Conservation (phyloP, 345 rosid species). For the Cardamine resedifolia region DNA sequence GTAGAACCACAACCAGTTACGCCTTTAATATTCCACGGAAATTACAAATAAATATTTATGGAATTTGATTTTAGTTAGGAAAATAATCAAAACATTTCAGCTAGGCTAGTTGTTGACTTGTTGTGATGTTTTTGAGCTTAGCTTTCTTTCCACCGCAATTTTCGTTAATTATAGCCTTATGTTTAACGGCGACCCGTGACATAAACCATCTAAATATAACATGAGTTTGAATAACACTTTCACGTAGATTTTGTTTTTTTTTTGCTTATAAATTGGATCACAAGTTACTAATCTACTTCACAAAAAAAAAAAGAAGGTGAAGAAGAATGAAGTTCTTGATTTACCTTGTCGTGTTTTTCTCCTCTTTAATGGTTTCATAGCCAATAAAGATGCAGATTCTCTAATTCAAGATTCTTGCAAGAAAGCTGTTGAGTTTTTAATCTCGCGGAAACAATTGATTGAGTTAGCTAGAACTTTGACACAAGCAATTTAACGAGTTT, state of each 20-base stretch:
- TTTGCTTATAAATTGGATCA: slow-evolving; percentile 2
- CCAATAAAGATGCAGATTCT: too few species aligned
- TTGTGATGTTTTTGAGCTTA: neutral
- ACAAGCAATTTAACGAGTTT: too few species aligned
- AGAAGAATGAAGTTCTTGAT: neutral
- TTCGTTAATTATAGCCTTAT: neutral
- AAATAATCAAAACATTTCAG: neutral
- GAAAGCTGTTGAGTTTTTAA: too few species aligned
- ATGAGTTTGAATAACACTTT: neutral
- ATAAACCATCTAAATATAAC: slow-evolving; percentile 3
- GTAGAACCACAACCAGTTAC: neutral
- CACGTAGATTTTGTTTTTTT: neutral
- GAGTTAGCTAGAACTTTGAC: too few species aligned
- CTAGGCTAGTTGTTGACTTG: neutral
- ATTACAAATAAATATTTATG: neutral
- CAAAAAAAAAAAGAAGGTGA: too few species aligned
- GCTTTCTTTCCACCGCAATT: neutral
- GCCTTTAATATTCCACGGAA: neutral
- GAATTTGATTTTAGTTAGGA: neutral
- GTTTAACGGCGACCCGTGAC: neutral
- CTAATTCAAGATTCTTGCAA: too few species aligned
- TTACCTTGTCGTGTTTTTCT: slow-evolving; percentile 6
- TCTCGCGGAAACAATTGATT: too few species aligned
- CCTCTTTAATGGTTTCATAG: neutral
- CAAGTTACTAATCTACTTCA: neutral